phyloP scores from a whole-genome alignment of 129 eudicot genomes.

The Flaveria trinervia region DNA sequence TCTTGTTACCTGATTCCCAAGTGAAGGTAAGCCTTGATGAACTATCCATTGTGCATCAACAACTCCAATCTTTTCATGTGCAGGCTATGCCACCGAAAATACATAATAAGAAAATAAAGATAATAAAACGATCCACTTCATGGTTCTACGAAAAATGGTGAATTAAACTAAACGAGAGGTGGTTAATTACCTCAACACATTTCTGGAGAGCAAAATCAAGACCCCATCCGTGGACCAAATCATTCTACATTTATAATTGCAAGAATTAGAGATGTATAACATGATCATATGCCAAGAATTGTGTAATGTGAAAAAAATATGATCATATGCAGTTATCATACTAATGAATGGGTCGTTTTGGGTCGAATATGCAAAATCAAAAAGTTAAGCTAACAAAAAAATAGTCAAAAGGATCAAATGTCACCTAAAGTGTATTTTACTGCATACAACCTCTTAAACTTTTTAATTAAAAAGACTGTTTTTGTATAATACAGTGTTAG shows the following conservation, averaged over 20 bases:
- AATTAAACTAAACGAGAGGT: not conserved
- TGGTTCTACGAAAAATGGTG: not conserved
- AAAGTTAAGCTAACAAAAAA: not conserved
- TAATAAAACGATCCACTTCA: not conserved
- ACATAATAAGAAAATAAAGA: not conserved
- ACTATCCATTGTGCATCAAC: conserved; percentile 97
- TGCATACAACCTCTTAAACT: not conserved
- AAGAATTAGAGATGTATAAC: conserved; percentile 3
- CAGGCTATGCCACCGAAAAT: conserved; percentile 48
- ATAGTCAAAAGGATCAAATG: not conserved
- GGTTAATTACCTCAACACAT: conserved; percentile 72
- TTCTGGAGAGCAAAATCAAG: conserved; percentile 80
- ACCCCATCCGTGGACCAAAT: conserved; percentile 96
- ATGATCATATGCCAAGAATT: conserved; percentile 15
- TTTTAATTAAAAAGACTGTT: not conserved
- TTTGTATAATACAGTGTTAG: not conserved
- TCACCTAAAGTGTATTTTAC: not conserved
- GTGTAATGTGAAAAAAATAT: conserved; percentile 3
- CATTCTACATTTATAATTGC: conserved; percentile 61
- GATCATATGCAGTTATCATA: not conserved
- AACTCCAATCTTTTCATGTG: conserved; percentile 89
- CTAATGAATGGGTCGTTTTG: not conserved
- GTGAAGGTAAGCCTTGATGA: conserved; percentile 83
- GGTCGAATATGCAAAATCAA: not conserved
- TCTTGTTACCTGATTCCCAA: conserved; percentile 70